Percentiles rank a stretch among this genome's conserved stretches.
Evolutionary conservation across 2,329 filamentous ascomycete species (phyloP).

Genomic region (Paecilomyces formosus): DNA sequence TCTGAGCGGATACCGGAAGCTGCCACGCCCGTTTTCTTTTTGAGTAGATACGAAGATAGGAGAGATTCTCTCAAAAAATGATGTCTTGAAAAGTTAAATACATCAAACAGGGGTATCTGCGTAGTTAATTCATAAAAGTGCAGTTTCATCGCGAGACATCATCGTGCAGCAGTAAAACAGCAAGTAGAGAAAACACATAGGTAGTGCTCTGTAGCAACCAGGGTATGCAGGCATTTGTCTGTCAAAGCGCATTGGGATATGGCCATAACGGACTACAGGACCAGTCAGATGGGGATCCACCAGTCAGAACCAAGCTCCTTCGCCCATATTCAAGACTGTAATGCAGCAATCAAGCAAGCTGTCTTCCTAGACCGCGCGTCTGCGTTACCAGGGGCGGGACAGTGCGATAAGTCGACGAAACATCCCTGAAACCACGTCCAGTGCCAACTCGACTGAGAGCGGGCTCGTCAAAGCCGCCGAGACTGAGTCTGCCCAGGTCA

Average conservation of each 20-base stretch:
- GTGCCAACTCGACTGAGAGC: conserved; percentile 11
- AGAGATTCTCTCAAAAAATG: not conserved
- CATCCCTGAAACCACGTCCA: conserved; percentile 11
- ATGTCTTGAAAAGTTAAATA: not conserved
- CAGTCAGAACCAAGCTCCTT: too few relatives aligned
- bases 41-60: too few relatives aligned
- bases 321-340: not conserved
- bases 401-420: conserved; percentile 16
- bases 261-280: too few relatives aligned
- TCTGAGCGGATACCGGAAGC: too few relatives aligned
- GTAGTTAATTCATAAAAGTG: not conserved
- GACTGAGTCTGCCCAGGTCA: conserved; percentile 14
- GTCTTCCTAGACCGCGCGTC: conserved; percentile 29
- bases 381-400: conserved; percentile 21
- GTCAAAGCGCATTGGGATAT: too few relatives aligned
- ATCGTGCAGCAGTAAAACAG: not conserved
- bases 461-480: conserved; percentile 13
- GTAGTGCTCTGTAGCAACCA: not conserved
- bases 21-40: too few relatives aligned
- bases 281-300: too few relatives aligned
- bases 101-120: not conserved
- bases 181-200: not conserved
- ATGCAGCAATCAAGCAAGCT: conserved; percentile 28
- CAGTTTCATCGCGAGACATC: not conserved
- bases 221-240: not conserved